Evolutionary conservation across 2,329 filamentous ascomycete genomes (phyloP), one percentile per base, ranked within the genome.

Genomic region (Knufia petricola): DNA sequence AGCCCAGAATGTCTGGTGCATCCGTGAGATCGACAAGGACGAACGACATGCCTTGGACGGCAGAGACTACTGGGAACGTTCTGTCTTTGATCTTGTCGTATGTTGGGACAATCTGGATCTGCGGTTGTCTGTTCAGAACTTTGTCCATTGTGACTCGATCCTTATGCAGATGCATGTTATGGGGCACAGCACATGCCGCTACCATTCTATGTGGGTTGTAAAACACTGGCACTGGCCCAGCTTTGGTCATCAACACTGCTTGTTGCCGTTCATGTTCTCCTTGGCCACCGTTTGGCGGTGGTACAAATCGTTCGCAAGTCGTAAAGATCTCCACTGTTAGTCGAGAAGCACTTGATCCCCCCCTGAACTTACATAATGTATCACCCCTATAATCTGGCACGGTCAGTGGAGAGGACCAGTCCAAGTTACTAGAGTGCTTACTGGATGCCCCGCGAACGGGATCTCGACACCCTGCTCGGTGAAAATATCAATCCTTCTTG

Each of bases 11-110:
- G 6, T 57, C 55, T 1, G 58, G 59, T 32, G 57, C 55, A 7
- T 56, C 57, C 1, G 61, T 61, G 40, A 64, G 52, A 32, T 62
- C 60, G 23, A 66, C 55, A 1, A 65, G 58, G 9, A 59, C 59
- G 51, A 63, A 65, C 1, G 77, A 78, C 81, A 89, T 84, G 41
- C 85, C 85, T 38, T 78, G 78, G 30, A 87, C 84, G 39, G 88
- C 77, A 54, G 76, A 81, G 49, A 80, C 72, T 15, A 78, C 59
- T 12, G 75, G 73, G 7, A 73, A 69, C 3, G 64, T 64, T n/a
- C 44, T 55, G 31, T 44, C 50, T n/a, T 52, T 59, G 50, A 59
- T 55, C 41, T 59, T 60, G 12, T 57, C 56, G 31, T 58, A 55
- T 1, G 58, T 55, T 4, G 58, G 56, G 21, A 58, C 52, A 3